Base-by-base conservation (phyloP, 164 flowering plant genomes). In the Dillenia turbinata region DNA sequence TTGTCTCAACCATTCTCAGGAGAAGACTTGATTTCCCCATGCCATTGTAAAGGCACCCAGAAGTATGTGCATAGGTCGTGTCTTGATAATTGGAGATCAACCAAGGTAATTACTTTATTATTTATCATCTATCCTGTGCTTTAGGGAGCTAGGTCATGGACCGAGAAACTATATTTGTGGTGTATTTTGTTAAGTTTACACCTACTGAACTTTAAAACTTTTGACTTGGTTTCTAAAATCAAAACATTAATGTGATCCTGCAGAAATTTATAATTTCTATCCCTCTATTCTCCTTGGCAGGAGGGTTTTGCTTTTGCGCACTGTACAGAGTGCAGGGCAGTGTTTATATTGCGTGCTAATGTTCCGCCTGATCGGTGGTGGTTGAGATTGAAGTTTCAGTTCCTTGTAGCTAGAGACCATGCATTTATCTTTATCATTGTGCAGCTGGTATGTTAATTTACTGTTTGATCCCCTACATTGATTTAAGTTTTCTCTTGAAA, bases 281-380 rank as follows among this genome's bases (percentile, higher is more conserved):
- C 54, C 12, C 22, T 49, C 46, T 52, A 22, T 44, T 62, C 22
- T 15, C 57, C 63, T 22, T 78, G 22, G 50, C 90, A 95, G 99
- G 99, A 95, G 79, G 99, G 97, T 19, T 88, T 88, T 90, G 97
- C 99, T 71, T 95, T 95, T 81, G 71, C 99, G 67, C 99, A 89
- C 69, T 95, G 99, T 81, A 95, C 99, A 69, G 97, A 90, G 65
- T 95, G 99, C 73, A 83, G 87, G 70, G 98, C 92, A 14, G 69
- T 77, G 65, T 95, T 92, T 71, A 55, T 86, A 66, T 76, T 95
- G 72, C 92, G 97, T 3, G 97, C 97, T 61, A 92, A 95, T 81
- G 84, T 90, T 17, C 98, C 97, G 14, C 77, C 94, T 46, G 97
- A 92, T 67, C 96, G 96, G 61, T 85, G 97, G 97, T 90, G 97